Percentiles rank a stretch among this genome's conserved stretches.
Conservation (phyloP, 176 grass and related monocot species). For the Carex parvula region DNA sequence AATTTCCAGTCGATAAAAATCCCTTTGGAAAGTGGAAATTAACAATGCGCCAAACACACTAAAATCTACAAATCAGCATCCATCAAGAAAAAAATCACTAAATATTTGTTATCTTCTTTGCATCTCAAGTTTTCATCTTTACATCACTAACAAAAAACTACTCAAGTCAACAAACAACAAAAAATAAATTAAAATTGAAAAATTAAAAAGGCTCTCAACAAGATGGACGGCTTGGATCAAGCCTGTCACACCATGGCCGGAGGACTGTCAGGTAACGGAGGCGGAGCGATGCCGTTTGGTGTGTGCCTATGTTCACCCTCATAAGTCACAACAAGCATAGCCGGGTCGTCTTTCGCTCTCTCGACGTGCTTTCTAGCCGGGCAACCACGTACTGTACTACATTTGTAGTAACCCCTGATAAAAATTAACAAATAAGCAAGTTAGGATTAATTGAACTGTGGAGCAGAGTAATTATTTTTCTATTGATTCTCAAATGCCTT, state of each 20-base stretch:
- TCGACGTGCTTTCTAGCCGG: slow-evolving; percentile 94
- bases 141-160: slow-evolving; percentile 30
- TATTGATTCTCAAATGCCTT: not conserved
- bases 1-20: not conserved
- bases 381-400: slow-evolving; percentile 73
- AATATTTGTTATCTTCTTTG: slow-evolving; percentile 23
- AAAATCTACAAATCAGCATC: slow-evolving; percentile 1
- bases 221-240: not conserved
- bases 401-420: slow-evolving; percentile 92
- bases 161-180: slow-evolving; percentile 9
- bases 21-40: not conserved
- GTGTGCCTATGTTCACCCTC: slow-evolving; percentile 88
- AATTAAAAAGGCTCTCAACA: not conserved
- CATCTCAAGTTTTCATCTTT: slow-evolving; percentile 24
- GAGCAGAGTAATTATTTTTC: not conserved
- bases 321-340: slow-evolving; percentile 93
- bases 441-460: not conserved
- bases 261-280: slow-evolving; percentile 14
- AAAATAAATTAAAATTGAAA: slow-evolving; percentile 20
- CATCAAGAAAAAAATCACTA: slow-evolving; percentile 7
- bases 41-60: not conserved
- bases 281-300: slow-evolving; percentile 20
- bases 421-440: not conserved
- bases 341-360: slow-evolving; percentile 84
- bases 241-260: not conserved